These are phyloP conservation scores for Mycena pura DNA, from an alignment of 768 basidiomycete genomes.

Conservation along the genomic window DNA sequence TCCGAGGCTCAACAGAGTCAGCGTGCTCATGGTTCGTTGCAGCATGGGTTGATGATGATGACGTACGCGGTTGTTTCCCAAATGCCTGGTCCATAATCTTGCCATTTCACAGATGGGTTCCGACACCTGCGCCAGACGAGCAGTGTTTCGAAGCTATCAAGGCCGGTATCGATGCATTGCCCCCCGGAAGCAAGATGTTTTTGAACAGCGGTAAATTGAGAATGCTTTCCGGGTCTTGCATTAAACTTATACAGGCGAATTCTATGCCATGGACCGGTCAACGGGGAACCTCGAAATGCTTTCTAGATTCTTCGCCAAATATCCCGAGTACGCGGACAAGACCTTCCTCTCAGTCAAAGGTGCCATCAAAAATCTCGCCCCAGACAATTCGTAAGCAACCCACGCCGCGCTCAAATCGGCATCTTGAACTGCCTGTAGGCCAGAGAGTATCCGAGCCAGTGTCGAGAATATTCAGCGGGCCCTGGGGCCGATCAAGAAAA, in stretches of 20 bases:
- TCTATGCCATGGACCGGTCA: background rate
- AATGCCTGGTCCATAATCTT: background rate
- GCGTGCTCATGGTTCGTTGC: background rate
- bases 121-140: constrained; percentile 51
- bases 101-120: background rate
- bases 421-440: background rate
- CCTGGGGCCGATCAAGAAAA: constrained; percentile 56
- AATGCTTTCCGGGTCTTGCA: background rate
- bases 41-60: constrained; percentile 31
- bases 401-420: background rate
- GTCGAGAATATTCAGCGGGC: constrained; percentile 50
- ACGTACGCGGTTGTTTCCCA: background rate
- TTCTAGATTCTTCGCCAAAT: constrained; percentile 53
- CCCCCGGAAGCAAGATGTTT: constrained; percentile 52
- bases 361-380: background rate
- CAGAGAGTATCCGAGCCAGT: constrained; percentile 35
- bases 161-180: constrained; percentile 51
- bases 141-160: constrained; percentile 69
- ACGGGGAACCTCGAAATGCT: constrained; percentile 48
- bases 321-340: constrained; percentile 42
- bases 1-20: background rate
- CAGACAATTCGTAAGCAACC: constrained; percentile 19
- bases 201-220: constrained; percentile 43
- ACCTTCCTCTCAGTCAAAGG: constrained; percentile 45
- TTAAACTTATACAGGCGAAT: constrained; percentile 5